Conservation (phyloP, 1,284 basidiomycete genomes). For the Leccinum olivaceoglutinosum region DNA sequence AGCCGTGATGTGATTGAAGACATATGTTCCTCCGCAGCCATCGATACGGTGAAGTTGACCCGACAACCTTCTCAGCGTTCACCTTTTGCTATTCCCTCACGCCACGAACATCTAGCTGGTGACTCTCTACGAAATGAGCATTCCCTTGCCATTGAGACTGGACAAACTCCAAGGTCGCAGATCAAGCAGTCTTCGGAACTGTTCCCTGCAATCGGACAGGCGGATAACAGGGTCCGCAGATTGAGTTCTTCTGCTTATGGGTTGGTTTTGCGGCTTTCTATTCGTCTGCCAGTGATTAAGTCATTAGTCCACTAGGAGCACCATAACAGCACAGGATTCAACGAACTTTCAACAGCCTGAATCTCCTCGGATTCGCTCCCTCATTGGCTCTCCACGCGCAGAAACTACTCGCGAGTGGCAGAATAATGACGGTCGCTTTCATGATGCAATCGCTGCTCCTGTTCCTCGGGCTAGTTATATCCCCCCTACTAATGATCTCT, state of each 20-base stretch:
- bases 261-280: constrained; percentile 6
- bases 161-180: background rate
- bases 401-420: constrained; percentile 2
- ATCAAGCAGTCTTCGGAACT: background rate
- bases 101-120: background rate
- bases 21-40: constrained; percentile 3
- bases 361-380: constrained; percentile 1
- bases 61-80: background rate
- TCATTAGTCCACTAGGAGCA: constrained; percentile 1
- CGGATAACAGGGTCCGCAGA: constrained; percentile 1
- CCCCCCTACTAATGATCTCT: constrained; percentile 19
- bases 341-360: background rate
- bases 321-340: background rate
- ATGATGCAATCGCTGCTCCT: background rate
- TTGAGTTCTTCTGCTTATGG: constrained; percentile 1
- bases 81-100: background rate
- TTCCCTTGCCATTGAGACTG: background rate
- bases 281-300: constrained; percentile 4
- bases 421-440: background rate
- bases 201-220: background rate
- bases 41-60: background rate
- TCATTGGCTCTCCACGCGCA: constrained; percentile 1
- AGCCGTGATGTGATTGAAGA: no score
- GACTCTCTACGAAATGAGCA: background rate
- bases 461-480: constrained; percentile 8